Percentiles rank a stretch among this genome's conserved stretches.
These are phyloP conservation scores for Kodamaea kaohsiungensis DNA, from an alignment of 805 yeast genomes.

Conservation along the genomic window DNA sequence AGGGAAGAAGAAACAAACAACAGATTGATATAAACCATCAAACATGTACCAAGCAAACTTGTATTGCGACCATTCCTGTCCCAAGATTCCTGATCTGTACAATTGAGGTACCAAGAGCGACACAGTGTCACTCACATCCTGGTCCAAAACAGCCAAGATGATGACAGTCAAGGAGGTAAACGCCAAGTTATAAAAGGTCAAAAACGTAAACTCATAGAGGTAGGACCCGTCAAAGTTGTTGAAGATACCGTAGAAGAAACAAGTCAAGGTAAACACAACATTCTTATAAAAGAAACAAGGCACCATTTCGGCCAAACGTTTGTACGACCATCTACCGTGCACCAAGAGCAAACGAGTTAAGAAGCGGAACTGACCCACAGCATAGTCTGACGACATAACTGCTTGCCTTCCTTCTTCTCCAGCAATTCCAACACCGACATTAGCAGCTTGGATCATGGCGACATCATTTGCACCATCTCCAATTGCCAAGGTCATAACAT, in stretches of 20 bases:
- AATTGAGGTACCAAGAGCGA: slow-evolving; percentile 74
- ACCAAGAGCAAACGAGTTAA: slow-evolving; percentile 64
- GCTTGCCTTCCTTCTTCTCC: slow-evolving; percentile 93
- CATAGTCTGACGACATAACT: slow-evolving; percentile 86
- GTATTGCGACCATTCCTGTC: slow-evolving; percentile 67
- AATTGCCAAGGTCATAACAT: slow-evolving; percentile 83
- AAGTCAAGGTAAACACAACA: slow-evolving; percentile 69
- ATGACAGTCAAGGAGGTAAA: slow-evolving; percentile 82
- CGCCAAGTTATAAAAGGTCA: slow-evolving; percentile 81
- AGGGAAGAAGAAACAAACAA: slow-evolving; percentile 73
- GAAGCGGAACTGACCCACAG: slow-evolving; percentile 79
- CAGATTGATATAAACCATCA: slow-evolving; percentile 77
- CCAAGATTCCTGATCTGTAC: slow-evolving; percentile 69
- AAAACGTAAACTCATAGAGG: slow-evolving; percentile 72
- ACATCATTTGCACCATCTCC: slow-evolving; percentile 92
- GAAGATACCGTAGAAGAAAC: slow-evolving; percentile 80
- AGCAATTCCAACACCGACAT: slow-evolving; percentile 86
- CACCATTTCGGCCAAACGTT: slow-evolving; percentile 79
- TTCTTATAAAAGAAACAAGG: slow-evolving; percentile 81
- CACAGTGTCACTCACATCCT: slow-evolving; percentile 71
- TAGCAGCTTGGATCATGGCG: slow-evolving; percentile 88
- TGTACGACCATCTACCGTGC: slow-evolving; percentile 88
- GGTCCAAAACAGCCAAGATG: slow-evolving; percentile 76
- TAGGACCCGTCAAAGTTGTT: slow-evolving; percentile 79
- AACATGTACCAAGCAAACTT: slow-evolving; percentile 75